These are phyloP conservation scores for Rhizopogon sp. DNA, from an alignment of 768 basidiomycete species.

Conservation along the genomic window DNA sequence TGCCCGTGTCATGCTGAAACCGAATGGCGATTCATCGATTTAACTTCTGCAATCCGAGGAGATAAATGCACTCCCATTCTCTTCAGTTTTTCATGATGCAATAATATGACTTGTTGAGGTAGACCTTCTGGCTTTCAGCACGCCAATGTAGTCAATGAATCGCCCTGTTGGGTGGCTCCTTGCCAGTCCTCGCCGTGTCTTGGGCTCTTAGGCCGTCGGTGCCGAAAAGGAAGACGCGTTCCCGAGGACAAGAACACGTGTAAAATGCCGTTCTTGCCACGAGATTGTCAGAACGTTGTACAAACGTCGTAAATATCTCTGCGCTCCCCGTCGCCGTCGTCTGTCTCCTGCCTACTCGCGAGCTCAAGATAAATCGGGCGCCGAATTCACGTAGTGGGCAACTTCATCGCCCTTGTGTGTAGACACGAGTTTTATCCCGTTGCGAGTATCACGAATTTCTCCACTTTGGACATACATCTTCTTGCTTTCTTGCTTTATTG, in stretches of 20 bases:
- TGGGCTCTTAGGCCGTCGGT: neutral
- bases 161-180: neutral
- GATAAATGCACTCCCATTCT: neutral
- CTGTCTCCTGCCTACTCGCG: neutral
- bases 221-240: constrained; percentile 3
- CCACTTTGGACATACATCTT: neutral
- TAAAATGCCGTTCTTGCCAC: neutral
- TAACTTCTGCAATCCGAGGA: neutral
- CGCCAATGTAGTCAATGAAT: neutral
- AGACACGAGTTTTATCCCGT: neutral
- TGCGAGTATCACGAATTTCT: neutral
- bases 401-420: neutral
- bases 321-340: neutral
- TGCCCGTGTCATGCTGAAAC: neutral
- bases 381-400: neutral
- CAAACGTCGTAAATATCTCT: neutral
- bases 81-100: neutral
- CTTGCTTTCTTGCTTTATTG: neutral
- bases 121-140: neutral
- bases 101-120: neutral
- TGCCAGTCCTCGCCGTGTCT: neutral
- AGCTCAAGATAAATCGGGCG: neutral
- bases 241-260: constrained; percentile 9
- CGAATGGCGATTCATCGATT: neutral
- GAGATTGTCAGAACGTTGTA: neutral